Percentiles rank a stretch among this genome's conserved stretches.
Conservation (phyloP, 306 rosid species). For the Acacia melanoxylon region DNA sequence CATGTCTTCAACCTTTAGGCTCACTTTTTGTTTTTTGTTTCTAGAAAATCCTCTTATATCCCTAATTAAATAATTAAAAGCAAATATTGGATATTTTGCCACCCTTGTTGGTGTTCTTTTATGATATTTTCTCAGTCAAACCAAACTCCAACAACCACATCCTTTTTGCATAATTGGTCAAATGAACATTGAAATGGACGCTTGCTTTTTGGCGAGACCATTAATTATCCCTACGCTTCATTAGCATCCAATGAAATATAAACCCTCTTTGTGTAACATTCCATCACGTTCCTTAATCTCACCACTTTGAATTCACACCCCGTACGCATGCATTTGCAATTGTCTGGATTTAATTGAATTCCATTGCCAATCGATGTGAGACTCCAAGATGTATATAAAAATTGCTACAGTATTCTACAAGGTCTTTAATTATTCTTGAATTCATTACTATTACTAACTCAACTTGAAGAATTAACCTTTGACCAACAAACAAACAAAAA, state of each 20-base stretch:
- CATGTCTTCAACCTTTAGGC: slow-evolving; percentile 29
- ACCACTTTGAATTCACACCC: no score
- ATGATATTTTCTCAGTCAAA: slow-evolving; percentile 38
- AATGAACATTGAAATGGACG: slow-evolving; percentile 45
- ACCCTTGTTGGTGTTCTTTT: background rate
- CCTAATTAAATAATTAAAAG: background rate
- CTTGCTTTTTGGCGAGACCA: slow-evolving; percentile 41
- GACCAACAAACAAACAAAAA: no score
- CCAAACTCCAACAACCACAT: slow-evolving; percentile 51
- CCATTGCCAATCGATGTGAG: background rate
- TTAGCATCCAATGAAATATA: slow-evolving; percentile 41
- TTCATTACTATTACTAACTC: background rate
- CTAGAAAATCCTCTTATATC: background rate
- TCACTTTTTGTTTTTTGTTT: background rate
- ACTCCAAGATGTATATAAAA: background rate
- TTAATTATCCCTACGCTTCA: background rate
- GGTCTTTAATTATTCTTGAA: background rate
- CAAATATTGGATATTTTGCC: background rate
- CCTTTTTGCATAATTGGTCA: slow-evolving; percentile 52
- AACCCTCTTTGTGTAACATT: no score
- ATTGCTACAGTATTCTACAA: background rate
- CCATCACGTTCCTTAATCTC: background rate
- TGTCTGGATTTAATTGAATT: no score
- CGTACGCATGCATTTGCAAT: no score
- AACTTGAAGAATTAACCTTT: background rate